Percentiles rank a stretch among this genome's conserved stretches.
phyloP scores from a whole-genome alignment of 805 yeast species.

The Ogataea haglerorum region DNA sequence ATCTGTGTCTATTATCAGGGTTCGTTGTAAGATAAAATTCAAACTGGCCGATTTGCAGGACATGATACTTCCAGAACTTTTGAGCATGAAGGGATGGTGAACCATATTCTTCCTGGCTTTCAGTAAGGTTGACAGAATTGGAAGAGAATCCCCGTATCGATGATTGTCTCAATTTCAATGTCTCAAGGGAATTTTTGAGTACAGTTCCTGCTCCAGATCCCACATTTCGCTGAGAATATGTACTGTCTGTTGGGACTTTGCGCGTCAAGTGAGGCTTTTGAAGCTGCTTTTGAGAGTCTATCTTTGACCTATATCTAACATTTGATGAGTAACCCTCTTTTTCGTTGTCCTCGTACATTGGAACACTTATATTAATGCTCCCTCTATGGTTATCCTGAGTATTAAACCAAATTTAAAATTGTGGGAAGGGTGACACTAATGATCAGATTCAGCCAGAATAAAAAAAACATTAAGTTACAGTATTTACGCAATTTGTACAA shows the following conservation, averaged over 20 bases:
- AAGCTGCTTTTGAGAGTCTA: background rate
- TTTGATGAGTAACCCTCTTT: slow-evolving; percentile 15
- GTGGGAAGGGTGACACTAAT: too few relatives aligned
- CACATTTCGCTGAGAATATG: background rate
- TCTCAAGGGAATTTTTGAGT: slow-evolving; percentile 3
- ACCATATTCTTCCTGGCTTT: slow-evolving; percentile 1
- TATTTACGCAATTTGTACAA: too few relatives aligned
- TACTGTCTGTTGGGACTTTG: slow-evolving; percentile 1
- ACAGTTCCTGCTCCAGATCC: slow-evolving; percentile 4
- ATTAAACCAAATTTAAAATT: too few relatives aligned
- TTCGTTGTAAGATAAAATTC: slow-evolving; percentile 64
- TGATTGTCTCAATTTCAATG: slow-evolving; percentile 1
- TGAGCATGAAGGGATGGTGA: slow-evolving; percentile 7
- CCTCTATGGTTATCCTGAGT: too few relatives aligned
- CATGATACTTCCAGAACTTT: slow-evolving; percentile 62
- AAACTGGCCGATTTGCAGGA: slow-evolving; percentile 45
- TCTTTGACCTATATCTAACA: slow-evolving; percentile 9
- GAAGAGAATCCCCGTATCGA: background rate
- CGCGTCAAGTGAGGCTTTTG: background rate
- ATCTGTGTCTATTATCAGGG: slow-evolving; percentile 57
- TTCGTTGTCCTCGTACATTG: slow-evolving; percentile 2
- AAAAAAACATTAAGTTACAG: too few relatives aligned
- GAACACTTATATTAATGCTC: too few relatives aligned
- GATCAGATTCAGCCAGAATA: too few relatives aligned
- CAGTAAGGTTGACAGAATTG: background rate